Conservation (phyloP, 768 basidiomycete genomes). For the Hypsizygus marmoreus region DNA sequence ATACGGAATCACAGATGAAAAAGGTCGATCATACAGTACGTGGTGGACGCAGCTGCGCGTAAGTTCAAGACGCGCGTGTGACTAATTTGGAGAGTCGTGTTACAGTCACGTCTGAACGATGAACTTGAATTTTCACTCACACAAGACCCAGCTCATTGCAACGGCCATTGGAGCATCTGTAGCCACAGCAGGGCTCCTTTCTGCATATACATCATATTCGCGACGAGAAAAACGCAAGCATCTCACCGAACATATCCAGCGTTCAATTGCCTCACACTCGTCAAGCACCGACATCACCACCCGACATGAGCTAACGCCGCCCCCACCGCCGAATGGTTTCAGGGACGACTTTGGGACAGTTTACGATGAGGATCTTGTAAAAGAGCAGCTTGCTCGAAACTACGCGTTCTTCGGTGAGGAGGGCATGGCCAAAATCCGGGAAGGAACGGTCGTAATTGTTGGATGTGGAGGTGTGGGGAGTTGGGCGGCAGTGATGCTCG, state of each 20-base stretch:
- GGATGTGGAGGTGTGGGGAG: slow-evolving; percentile 98
- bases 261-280: slow-evolving; percentile 45
- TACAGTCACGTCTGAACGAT: slow-evolving; percentile 6
- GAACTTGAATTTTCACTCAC: slow-evolving; percentile 37
- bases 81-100: too few relatives aligned
- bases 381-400: slow-evolving; percentile 90
- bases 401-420: slow-evolving; percentile 94
- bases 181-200: slow-evolving; percentile 59
- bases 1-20: too few relatives aligned
- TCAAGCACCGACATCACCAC: slow-evolving; percentile 12
- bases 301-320: too few relatives aligned
- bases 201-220: slow-evolving; percentile 54
- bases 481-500: slow-evolving; percentile 94
- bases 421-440: slow-evolving; percentile 76
- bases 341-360: slow-evolving; percentile 15
- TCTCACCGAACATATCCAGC: slow-evolving; percentile 58
- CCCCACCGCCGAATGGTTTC: too few relatives aligned
- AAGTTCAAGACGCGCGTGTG: too few relatives aligned
- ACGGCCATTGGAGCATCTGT: slow-evolving; percentile 67
- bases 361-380: slow-evolving; percentile 81
- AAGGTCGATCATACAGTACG: too few relatives aligned
- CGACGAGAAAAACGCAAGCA: slow-evolving; percentile 51
- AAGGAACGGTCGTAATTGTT: slow-evolving; percentile 79
- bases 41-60: too few relatives aligned
- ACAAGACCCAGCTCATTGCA: slow-evolving; percentile 63